A percentile compares a stretch with the other conserved stretches of the same genome.
phyloP scores from a whole-genome alignment of 305 asterid genomes.

The Withania somnifera region DNA sequence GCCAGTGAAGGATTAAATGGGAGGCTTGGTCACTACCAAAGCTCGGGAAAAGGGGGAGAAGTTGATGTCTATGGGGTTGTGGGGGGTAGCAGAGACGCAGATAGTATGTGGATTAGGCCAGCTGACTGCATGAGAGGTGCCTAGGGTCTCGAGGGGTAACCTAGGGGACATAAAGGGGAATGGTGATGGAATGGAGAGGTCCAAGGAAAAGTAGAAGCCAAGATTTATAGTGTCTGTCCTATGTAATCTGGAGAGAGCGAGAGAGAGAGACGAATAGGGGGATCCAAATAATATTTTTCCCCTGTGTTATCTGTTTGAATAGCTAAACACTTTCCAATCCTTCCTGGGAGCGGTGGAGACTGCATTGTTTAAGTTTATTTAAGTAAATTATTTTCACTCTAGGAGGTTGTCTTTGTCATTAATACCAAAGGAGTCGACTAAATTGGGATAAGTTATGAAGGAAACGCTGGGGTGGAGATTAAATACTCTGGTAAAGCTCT shows the following conservation, averaged over 20 bases:
- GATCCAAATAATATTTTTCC: neutral
- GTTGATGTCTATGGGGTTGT: too few relatives aligned
- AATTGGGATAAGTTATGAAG: neutral
- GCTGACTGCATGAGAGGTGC: too few relatives aligned
- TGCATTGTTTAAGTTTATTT: neutral
- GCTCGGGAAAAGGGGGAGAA: too few relatives aligned
- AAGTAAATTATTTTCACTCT: neutral
- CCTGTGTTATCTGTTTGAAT: neutral
- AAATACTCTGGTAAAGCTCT: neutral
- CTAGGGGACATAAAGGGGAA: too few relatives aligned
- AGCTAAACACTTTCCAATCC: neutral
- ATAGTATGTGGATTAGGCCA: too few relatives aligned
- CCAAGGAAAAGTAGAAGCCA: too few relatives aligned
- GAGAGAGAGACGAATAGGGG: neutral
- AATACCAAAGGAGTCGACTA: neutral
- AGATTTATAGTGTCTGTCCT: neutral
- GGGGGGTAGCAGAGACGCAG: too few relatives aligned
- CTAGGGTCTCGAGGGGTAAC: too few relatives aligned
- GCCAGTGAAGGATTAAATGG: too few relatives aligned
- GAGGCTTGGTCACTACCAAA: too few relatives aligned
- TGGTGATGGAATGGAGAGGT: too few relatives aligned
- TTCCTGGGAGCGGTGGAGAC: neutral
- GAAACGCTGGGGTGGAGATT: neutral
- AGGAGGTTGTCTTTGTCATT: neutral
- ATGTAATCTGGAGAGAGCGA: neutral